phyloP scores from a whole-genome alignment of 352 stramenopile species.

The Globisporangium parvum region DNA sequence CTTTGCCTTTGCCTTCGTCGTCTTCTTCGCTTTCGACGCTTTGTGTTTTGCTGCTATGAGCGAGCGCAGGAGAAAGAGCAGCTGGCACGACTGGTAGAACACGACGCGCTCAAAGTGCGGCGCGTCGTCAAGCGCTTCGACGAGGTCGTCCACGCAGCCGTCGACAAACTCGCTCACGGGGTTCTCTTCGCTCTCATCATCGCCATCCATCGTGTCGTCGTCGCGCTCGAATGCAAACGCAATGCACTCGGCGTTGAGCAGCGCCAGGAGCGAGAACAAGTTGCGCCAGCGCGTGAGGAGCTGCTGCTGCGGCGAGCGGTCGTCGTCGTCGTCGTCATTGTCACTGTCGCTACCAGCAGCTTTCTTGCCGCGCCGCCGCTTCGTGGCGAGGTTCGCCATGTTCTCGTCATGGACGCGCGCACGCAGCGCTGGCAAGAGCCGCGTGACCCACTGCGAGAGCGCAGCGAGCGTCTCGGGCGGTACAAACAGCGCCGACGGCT shows the following conservation, averaged over 20 bases:
- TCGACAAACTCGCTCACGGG: slow-evolving; percentile 40
- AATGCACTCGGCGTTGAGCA: slow-evolving; percentile 56
- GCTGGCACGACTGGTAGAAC: slow-evolving; percentile 59
- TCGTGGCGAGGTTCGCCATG: slow-evolving; percentile 35
- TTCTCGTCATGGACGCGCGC: slow-evolving; percentile 26
- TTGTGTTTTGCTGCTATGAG: slow-evolving; percentile 29
- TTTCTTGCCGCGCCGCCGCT: slow-evolving; percentile 36
- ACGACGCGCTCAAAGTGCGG: slow-evolving; percentile 50
- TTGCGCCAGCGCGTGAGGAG: slow-evolving; percentile 63
- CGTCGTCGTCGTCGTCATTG: slow-evolving; percentile 9
- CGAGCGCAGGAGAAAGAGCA: slow-evolving; percentile 39
- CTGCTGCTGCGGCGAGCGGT: slow-evolving; percentile 28
- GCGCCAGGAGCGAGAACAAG: slow-evolving; percentile 53
- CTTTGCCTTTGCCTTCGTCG: slow-evolving; percentile 13
- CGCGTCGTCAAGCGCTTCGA: slow-evolving; percentile 40
- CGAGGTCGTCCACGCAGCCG: slow-evolving; percentile 37
- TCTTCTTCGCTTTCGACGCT: slow-evolving; percentile 22
- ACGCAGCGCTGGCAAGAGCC: slow-evolving; percentile 45
- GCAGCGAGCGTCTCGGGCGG: slow-evolving; percentile 33
- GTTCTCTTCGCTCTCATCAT: slow-evolving; percentile 21
- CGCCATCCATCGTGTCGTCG: no score
- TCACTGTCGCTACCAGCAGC: background rate
- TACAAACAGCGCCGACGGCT: slow-evolving; percentile 60
- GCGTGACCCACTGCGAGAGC: slow-evolving; percentile 48
- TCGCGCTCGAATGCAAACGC: slow-evolving; percentile 51